Conservation (phyloP, 2,329 filamentous ascomycete species). For the Berkeleyomyces basicola region DNA sequence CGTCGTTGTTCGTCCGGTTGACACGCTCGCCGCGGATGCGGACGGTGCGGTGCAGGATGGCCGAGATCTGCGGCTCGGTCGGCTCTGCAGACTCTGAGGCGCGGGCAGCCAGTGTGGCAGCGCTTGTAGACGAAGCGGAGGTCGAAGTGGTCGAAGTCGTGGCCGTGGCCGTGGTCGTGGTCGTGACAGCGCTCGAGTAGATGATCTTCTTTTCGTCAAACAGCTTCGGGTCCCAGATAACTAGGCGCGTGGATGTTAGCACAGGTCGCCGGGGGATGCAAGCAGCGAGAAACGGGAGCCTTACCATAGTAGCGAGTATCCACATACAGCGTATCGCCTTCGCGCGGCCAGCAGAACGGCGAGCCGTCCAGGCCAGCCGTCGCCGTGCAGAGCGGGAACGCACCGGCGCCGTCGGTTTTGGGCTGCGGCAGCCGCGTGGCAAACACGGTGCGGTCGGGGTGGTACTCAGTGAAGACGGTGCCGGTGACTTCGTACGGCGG, state of each 20-base stretch:
- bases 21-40: constrained; percentile 22
- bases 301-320: constrained; percentile 36
- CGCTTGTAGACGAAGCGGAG: not conserved
- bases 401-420: constrained; percentile 27
- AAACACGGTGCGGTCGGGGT: constrained; percentile 25
- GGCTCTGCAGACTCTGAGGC: not conserved
- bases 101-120: not conserved
- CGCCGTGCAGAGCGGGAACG: constrained; percentile 30
- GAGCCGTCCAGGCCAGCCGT: constrained; percentile 31
- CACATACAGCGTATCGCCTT: constrained; percentile 27
- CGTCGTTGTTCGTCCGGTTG: constrained; percentile 25
- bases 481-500: constrained; percentile 33
- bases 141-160: not conserved
- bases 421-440: constrained; percentile 30
- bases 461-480: constrained; percentile 25
- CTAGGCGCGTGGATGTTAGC: constrained; percentile 19
- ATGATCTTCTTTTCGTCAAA: constrained; percentile 27
- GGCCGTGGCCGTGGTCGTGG: not conserved
- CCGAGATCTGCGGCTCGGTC: not conserved
- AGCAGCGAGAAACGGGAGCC: constrained; percentile 11
- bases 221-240: constrained; percentile 39
- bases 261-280: not conserved
- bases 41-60: constrained; percentile 11
- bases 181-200: constrained; percentile 15
- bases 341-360: constrained; percentile 35